These are phyloP conservation scores for Osmanthus fragrans DNA, from an alignment of 257 asterid species.

Conservation along the genomic window DNA sequence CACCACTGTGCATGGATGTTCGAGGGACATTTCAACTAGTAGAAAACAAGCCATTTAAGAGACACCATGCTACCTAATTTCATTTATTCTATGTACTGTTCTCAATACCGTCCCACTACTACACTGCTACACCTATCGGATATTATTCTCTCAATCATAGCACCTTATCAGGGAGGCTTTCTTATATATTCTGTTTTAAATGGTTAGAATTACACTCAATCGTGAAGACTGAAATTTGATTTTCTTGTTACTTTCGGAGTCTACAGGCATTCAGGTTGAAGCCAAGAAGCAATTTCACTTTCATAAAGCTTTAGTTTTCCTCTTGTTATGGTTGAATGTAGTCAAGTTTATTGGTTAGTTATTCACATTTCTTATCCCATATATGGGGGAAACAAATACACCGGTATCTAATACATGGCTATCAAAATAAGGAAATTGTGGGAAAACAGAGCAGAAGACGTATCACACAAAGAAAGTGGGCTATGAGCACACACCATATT, in stretches of 20 bases:
- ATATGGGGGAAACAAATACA: slow-evolving; percentile 4
- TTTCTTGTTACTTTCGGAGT: neutral
- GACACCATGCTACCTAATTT: no score
- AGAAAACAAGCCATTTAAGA: no score
- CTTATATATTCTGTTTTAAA: no score
- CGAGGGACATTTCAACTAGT: no score
- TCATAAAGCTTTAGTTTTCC: slow-evolving; percentile 1
- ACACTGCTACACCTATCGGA: no score
- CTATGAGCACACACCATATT: slow-evolving; percentile 82
- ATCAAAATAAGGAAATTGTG: neutral
- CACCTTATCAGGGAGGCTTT: no score
- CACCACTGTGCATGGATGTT: no score
- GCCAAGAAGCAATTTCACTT: slow-evolving; percentile 1
- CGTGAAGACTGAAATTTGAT: neutral
- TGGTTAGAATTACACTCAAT: neutral
- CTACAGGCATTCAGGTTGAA: no score
- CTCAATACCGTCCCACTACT: no score
- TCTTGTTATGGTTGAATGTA: neutral
- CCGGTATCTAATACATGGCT: slow-evolving; percentile 5
- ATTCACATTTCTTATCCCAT: slow-evolving; percentile 6
- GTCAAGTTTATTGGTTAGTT: slow-evolving; percentile 3
- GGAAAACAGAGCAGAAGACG: slow-evolving; percentile 23
- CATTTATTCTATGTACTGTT: no score
- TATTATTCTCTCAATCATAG: no score
- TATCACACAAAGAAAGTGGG: slow-evolving; percentile 97